phyloP scores from a whole-genome alignment of 306 rosid genomes.

The Carpinus viminea region DNA sequence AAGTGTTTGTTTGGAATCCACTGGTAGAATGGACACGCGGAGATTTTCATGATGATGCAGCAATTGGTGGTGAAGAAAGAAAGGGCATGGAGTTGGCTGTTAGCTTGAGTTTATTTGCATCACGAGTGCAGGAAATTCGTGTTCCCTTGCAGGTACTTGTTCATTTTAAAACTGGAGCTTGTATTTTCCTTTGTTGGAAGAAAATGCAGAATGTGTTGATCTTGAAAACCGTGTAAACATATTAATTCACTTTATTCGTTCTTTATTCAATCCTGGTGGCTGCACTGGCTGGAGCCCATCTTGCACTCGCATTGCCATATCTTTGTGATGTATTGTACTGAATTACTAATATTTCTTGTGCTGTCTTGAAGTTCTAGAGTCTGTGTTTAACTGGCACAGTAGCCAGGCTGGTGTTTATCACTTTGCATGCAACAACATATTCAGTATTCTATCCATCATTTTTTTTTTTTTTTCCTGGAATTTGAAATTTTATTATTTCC shows the following conservation, averaged over 20 bases:
- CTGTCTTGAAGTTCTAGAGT: slow-evolving; percentile 29
- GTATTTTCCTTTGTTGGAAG: slow-evolving; percentile 13
- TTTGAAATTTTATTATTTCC: neutral
- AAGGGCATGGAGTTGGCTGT: slow-evolving; percentile 99
- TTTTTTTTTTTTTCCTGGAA: slow-evolving; percentile 13
- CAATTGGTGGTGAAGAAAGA: slow-evolving; percentile 98
- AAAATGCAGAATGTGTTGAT: slow-evolving; percentile 12
- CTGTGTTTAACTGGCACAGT: neutral
- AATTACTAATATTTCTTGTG: slow-evolving; percentile 1
- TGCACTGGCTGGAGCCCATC: neutral
- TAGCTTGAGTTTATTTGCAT: slow-evolving; percentile 95
- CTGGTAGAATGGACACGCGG: slow-evolving; percentile 98
- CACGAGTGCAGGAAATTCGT: slow-evolving; percentile 97
- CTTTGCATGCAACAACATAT: slow-evolving; percentile 10
- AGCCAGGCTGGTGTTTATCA: slow-evolving; percentile 24
- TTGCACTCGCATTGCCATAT: neutral
- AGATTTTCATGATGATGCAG: slow-evolving; percentile 94
- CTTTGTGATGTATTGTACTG: neutral
- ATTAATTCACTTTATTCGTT: neutral
- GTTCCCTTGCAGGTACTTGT: slow-evolving; percentile 85
- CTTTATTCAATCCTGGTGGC: neutral
- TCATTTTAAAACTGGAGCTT: slow-evolving; percentile 19
- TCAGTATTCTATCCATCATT: slow-evolving; percentile 9
- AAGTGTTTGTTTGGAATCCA: slow-evolving; percentile 97
- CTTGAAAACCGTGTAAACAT: neutral